Evolutionary conservation across 192 early-diverging fungal genomes (phyloP), one percentile per base, ranked within the genome.

Genomic region (Gaertneriomyces semiglobifer): DNA sequence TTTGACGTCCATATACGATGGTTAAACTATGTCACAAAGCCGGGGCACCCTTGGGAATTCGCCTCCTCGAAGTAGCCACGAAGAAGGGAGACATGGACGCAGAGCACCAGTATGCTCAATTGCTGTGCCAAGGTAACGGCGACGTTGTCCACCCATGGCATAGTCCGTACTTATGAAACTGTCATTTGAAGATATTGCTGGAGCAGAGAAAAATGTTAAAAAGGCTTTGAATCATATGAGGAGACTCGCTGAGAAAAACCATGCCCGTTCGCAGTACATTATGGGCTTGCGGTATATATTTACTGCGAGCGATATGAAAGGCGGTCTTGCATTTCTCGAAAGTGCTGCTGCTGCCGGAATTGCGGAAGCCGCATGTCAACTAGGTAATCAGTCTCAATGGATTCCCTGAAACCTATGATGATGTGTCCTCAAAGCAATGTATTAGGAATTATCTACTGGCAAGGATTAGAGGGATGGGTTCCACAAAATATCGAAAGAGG

Each of bases 61-160:
- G 38, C 3, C n/a, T 76, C 5, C 51, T 76, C 1, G 55, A 64
- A n/a, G 51, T 69, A 6, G 66, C 56, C 11, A 33, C 54, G 5
- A 41, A 45, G 16, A 55, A 41, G 16, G 71, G 75, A 5, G 57
- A 73, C 38, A 11, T 66, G 59, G 63, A 72, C 60, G 75, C 74
- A 3, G 66, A 69, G n/a, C 69, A 72, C 46, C 50, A 72, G 57
- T 53, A 58, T 45, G 74, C 74, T 14, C 70, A 69, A 48, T 18
- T 63, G 5, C 65, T 69, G 1, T 56, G 42, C 6, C 45, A 60
- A 41, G 69, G 69, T 63, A 58, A 56, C 20, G 12, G 33, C 51
- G 6, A 58, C 25, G 48, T 20, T 12, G 2, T 19, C 18, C 41
- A n/a, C 25, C 2, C 25, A 33, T 33, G 25, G 0, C 25, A 33